phyloP scores from a whole-genome alignment of 257 asterid species.

The Rhazya stricta region DNA sequence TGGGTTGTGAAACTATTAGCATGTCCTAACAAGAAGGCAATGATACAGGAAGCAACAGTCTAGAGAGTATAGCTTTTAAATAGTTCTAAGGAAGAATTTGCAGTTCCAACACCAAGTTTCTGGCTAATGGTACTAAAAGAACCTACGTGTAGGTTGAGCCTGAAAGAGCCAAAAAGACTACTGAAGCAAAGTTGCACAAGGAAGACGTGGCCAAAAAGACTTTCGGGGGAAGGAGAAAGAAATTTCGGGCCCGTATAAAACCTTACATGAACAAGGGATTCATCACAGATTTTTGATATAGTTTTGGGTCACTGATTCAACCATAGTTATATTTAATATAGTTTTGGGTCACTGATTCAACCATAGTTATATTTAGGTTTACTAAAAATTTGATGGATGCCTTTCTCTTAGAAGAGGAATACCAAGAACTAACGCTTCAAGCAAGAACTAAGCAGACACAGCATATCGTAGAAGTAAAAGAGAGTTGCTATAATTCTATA shows the following conservation, averaged over 20 bases:
- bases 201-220: no score
- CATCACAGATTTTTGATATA: no score
- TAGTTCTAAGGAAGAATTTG: not conserved
- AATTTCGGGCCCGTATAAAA: not conserved
- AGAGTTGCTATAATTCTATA: not conserved
- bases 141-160: no score
- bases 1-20: not conserved
- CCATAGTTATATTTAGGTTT: not conserved
- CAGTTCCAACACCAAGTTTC: not conserved
- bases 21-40: not conserved
- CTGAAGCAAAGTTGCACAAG: not conserved
- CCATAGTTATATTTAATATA: not conserved
- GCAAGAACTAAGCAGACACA: not conserved
- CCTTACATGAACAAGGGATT: not conserved
- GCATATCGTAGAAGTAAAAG: not conserved
- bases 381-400: not conserved
- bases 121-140: not conserved
- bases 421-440: not conserved
- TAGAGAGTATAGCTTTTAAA: not conserved
- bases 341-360: no score
- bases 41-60: not conserved
- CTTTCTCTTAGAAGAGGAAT: no score
- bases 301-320: no score
- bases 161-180: not conserved
- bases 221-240: not conserved